Base-by-base conservation (phyloP, 2,329 filamentous ascomycete genomes). In the Bimuria novae-zelandiae region DNA sequence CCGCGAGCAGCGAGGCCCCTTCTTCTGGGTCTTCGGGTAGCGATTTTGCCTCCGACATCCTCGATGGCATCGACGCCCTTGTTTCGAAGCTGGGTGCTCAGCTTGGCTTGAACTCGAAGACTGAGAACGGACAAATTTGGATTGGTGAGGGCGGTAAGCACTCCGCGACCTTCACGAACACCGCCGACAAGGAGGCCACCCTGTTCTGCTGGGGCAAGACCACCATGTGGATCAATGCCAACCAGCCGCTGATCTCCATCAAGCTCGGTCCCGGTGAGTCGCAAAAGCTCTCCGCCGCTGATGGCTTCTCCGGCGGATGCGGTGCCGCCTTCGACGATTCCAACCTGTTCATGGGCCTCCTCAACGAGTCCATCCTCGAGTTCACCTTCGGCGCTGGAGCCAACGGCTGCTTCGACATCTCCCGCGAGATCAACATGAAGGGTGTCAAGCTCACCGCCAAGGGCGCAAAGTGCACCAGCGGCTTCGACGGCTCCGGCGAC, bases 371-470 rank as follows among this genome's bases (percentile, higher is more conserved):
- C 21, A 54, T 54, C 52, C 52, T 54, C 47, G 52, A 54, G 36
- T 54, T 54, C 46, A 54, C 52, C 32, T 73, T 72, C 39, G n/a
- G 51, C 8, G 36, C 35, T 4, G 23, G 25, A 12, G 53, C 40
- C 23, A 48, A 21, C 40, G 76, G 75, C 56, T 73, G 71, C 33
- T 73, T 77, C 51, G 74, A 80, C 57, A 68, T 80, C 48, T 77
- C 74, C 33, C 72, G 76, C 30, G 70, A 77, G 56, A 70, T 78
- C 64, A 76, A 77, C 67, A 79, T 77, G 76, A 57, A 61, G 43
- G 78, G 78, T 30, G 66, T 71, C 59, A 54, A 33, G 43, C 77
- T 79, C 68, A 64, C 60, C 46, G 67, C 73, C 50, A 70, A 72
- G 46, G 68, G 66, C 46, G 69, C 67, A 54, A 72, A 76, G 54